Evolutionary conservation across 305 asterid genomes (phyloP), one percentile per base, ranked within the genome.

Genomic region (Fraxinus platypoda): DNA sequence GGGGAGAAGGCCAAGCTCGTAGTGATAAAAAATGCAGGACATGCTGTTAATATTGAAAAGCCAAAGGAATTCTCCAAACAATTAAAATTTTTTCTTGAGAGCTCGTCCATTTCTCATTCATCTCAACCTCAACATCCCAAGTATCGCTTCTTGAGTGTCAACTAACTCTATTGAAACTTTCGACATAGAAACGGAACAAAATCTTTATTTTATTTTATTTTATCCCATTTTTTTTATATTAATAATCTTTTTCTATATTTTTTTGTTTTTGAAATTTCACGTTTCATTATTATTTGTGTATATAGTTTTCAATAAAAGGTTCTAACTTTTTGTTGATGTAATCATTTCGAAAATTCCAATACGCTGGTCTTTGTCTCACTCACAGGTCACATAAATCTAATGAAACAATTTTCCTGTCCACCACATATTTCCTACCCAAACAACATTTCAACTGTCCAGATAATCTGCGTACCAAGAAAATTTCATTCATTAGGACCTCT

Each of bases 21-120:
- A 80, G 92, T 93, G 70, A 92, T 95, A 62, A 93, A 91, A 87
- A 87, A 93, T 71, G 97, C 97, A 8, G 98, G 99, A 6, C 97
- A 95, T 85, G 97, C 97, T 4, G 91, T 94, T 84, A 94, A 95
- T 90, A 87, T 94, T 70, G 98, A 95, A 86, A 95, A 92, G 83
- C 95, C 95, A 1, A 91, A 77, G 86, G 92, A 95, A 77, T 92
- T 93, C 31, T 89, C 92, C 1, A 93, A 89, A 82, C 90, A 87
- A 68, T 90, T 95, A 87, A 95, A 95, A 82, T 77, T 95, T 54
- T 95, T 95, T 84, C 92, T 95, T 7, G 34, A 85, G 46, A 91
- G 79, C 57, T 76, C 80, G 17, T 79, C 80, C 2, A 34, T 37
- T 62, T 66, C 88, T 26, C 43, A 76, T 2, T 38, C 88, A 21